phyloP scores from a whole-genome alignment of 345 rosid species.

The Geranium rotundifolium region DNA sequence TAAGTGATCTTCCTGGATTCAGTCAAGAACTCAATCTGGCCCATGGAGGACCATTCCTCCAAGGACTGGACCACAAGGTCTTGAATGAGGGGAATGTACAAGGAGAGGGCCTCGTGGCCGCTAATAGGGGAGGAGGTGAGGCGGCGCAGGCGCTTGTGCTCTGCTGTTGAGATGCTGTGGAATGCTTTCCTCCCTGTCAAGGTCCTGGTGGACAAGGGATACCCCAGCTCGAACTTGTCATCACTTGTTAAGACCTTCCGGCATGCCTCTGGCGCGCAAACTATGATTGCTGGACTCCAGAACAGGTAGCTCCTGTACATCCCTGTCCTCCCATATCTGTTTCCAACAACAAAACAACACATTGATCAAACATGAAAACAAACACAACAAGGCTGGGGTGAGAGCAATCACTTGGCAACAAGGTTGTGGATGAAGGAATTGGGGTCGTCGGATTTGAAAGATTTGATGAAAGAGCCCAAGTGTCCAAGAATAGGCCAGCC shows the following conservation, averaged over 20 bases:
- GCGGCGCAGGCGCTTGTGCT: conserved; percentile 22
- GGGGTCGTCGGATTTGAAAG: conserved; percentile 36
- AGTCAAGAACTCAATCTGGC: conserved; percentile 19
- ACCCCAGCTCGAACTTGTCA: conserved; percentile 17
- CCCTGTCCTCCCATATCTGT: conserved; percentile 22
- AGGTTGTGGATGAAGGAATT: conserved; percentile 26
- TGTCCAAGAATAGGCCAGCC: conserved; percentile 41
- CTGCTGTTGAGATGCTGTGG: not conserved
- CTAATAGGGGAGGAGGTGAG: conserved; percentile 22
- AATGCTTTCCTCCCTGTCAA: conserved; percentile 17
- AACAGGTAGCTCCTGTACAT: conserved; percentile 21
- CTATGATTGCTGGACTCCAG: conserved; percentile 21
- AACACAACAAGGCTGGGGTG: not conserved
- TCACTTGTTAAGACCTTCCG: conserved; percentile 15
- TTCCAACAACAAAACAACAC: no score
- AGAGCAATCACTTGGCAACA: conserved; percentile 13
- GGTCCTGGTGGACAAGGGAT: conserved; percentile 10
- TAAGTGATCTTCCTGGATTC: conserved; percentile 16
- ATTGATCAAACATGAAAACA: no score
- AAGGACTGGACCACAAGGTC: conserved; percentile 12
- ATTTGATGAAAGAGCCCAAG: conserved; percentile 31
- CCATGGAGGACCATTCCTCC: conserved; percentile 18
- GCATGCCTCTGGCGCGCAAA: conserved; percentile 19
- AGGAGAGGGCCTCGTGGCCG: conserved; percentile 22
- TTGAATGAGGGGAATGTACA: conserved; percentile 15